These are phyloP conservation scores for Globisporangium sylvaticum DNA, from an alignment of 352 stramenopile species.

Conservation along the genomic window DNA sequence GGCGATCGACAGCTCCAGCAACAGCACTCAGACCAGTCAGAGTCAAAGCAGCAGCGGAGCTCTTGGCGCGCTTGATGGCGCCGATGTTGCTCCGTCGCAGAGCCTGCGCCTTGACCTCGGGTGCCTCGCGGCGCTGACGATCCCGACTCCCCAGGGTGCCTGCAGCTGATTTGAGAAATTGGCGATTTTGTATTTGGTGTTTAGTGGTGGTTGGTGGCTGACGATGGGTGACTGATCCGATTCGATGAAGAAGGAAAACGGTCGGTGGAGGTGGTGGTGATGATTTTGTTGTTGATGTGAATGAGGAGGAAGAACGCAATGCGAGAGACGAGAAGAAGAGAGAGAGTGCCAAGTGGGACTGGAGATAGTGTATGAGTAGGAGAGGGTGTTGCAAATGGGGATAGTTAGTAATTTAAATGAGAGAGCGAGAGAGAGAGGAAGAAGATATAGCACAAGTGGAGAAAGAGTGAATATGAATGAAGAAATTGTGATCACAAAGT, in stretches of 20 bases:
- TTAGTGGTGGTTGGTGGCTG: neutral
- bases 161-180: neutral
- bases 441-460: neutral
- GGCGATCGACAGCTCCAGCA: neutral
- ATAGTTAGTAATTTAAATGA: conserved; percentile 10
- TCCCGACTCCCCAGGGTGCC: conserved; percentile 9
- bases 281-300: neutral
- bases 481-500: neutral
- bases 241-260: neutral
- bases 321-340: neutral
- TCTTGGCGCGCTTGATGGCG: neutral
- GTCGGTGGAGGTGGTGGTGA: neutral
- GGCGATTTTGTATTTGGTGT: neutral
- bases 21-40: neutral
- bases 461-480: neutral
- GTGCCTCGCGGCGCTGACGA: conserved; percentile 9
- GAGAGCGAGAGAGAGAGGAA: neutral
- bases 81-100: neutral
- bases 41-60: neutral
- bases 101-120: conserved; percentile 4
- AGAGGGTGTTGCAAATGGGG: neutral
- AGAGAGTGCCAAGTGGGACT: too few relatives aligned
- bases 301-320: neutral
- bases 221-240: neutral
- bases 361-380: conserved; percentile 2